Evolutionary conservation across 1,139 yeast species (phyloP).

Genomic region (Geotrichum australiense): DNA sequence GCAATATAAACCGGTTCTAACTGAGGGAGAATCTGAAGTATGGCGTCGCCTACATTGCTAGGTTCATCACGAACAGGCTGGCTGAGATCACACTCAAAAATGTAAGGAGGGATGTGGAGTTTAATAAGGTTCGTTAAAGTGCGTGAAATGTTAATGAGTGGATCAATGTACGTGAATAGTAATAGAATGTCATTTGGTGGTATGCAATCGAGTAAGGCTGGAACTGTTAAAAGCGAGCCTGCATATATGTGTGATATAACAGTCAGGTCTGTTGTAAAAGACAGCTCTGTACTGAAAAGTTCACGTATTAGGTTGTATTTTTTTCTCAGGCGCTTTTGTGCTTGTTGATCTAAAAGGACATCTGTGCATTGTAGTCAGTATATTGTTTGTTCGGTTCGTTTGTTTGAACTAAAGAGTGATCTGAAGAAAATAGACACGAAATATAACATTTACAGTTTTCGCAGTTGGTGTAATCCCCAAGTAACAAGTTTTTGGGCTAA

Average conservation of each 20-base stretch:
- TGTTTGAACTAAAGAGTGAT: too few species aligned
- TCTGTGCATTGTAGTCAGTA: too few species aligned
- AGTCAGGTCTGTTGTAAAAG: slow-evolving; percentile 34
- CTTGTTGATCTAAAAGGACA: too few species aligned
- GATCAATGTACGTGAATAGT: slow-evolving; percentile 31
- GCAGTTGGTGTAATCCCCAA: too few species aligned
- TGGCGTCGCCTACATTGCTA: slow-evolving; percentile 30
- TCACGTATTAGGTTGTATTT: slow-evolving; percentile 32
- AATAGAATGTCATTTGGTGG: slow-evolving; percentile 26
- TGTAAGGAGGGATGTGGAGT: slow-evolving; percentile 24
- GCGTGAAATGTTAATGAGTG: slow-evolving; percentile 27
- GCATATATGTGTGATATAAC: slow-evolving; percentile 31
- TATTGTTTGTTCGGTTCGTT: too few species aligned
- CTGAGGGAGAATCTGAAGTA: slow-evolving; percentile 29
- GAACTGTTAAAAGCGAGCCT: slow-evolving; percentile 24
- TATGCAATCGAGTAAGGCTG: slow-evolving; percentile 26
- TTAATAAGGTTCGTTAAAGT: slow-evolving; percentile 27
- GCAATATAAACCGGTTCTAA: slow-evolving; percentile 31
- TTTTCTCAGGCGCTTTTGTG: slow-evolving; percentile 21
- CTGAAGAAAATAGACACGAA: too few species aligned
- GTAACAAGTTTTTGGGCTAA: too few species aligned
- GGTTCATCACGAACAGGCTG: slow-evolving; percentile 24
- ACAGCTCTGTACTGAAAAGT: slow-evolving; percentile 32
- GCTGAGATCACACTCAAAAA: slow-evolving; percentile 18
- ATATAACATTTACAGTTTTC: too few species aligned